phyloP scores from a whole-genome alignment of 2,329 filamentous ascomycete species.

The Fusarium xyrophilum region DNA sequence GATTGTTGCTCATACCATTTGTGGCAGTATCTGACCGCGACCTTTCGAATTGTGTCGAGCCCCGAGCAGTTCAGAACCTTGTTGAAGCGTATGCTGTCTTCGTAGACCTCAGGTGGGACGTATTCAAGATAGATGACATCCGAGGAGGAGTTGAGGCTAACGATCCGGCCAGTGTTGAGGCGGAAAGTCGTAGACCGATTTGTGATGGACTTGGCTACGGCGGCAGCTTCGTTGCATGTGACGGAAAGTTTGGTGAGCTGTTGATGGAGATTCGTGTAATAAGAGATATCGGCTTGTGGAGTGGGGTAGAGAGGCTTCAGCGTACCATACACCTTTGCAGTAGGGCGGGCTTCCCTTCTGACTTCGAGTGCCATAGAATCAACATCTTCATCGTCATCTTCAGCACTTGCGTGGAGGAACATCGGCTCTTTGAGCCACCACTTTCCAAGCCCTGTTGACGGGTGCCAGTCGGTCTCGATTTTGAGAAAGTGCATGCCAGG shows the following conservation, averaged over 20 bases:
- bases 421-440: conserved; percentile 34
- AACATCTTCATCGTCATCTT: conserved; percentile 23
- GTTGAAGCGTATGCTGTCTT: conserved; percentile 39
- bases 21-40: conserved; percentile 53
- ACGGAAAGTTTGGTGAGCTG: conserved; percentile 40
- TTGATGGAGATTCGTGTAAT: conserved; percentile 42
- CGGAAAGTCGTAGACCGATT: conserved; percentile 36
- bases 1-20: conserved; percentile 48
- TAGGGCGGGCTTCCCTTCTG: conserved; percentile 32
- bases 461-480: conserved; percentile 33
- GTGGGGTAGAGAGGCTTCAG: conserved; percentile 41
- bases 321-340: conserved; percentile 19
- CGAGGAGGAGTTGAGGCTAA: conserved; percentile 41
- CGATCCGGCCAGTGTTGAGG: conserved; percentile 39
- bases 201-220: conserved; percentile 32
- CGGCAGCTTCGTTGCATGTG: conserved; percentile 42
- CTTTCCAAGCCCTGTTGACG: conserved; percentile 18
- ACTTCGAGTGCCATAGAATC: conserved; percentile 40
- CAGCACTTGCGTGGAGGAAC: background rate
- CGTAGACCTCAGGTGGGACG: conserved; percentile 41
- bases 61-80: conserved; percentile 40
- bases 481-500: conserved; percentile 49
- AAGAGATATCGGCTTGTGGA: conserved; percentile 45
- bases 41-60: conserved; percentile 46
- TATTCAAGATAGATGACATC: conserved; percentile 49